Base-by-base conservation (phyloP, 176 grass and related monocot genomes). In the Poa annua region DNA sequence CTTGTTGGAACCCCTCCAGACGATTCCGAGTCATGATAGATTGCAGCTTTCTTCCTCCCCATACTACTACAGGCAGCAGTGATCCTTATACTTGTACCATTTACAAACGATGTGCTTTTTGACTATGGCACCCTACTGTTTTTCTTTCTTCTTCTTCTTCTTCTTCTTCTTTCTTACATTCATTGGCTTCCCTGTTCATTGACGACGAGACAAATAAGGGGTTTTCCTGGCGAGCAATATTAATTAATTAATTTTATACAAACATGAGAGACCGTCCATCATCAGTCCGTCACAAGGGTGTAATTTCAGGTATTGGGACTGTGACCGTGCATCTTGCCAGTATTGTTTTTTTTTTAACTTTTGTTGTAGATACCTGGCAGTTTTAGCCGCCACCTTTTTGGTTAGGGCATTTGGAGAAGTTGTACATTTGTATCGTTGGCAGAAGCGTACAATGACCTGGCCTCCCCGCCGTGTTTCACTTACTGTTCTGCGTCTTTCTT, bases 1-100 rank as follows among this genome's bases (percentile, higher is more conserved):
- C 83, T 99, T 12, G 97, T 87, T 10, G 93, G 97, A 78, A 92
- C 69, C 69, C 91, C 96, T 13, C 59, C 91, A 3, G 94, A 94
- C 14, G 75, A 75, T 15, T 88, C 89, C 19, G 90, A 88, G 7
- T 90, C 94, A 11, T 92, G 83, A 89, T 85, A 49, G 79, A 41
- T 1, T 39, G 20, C 11, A 17, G 10, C 67, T n/a, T 49, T 48
- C 70, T 32, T 32, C 70, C 14, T 73, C 47, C 71, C 47, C 50
- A 85, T 92, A 85, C 86, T 17, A 71, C 39, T 83, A 85, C 86
- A 83, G 83, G 75, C 70, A 45, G 67, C 77, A 45, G 67, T 42
- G 67, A 80, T 76, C 76, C 75, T 3, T 89, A 78, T 83, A 76
- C 80, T 48, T 86, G 84, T 84, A 77, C 47, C 77, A 85, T 57